Base-by-base conservation (phyloP, 768 basidiomycete genomes). In the Mycena capillaripes region DNA sequence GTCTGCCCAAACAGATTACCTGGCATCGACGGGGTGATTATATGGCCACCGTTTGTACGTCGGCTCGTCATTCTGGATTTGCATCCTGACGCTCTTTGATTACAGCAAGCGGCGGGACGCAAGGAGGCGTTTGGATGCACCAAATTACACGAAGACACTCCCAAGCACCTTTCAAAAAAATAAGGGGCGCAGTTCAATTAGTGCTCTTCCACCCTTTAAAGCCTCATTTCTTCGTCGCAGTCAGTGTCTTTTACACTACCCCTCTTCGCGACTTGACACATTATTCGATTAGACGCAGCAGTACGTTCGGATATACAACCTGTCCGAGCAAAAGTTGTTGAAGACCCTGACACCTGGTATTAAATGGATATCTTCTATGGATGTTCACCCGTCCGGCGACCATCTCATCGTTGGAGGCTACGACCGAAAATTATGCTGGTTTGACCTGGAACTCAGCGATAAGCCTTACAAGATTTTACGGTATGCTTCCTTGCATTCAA, bases 21-120 rank as follows among this genome's bases (percentile, higher is more conserved):
- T 99, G 97, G 96, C 98, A 99, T 81, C 88, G 94, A 62, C 91
- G 92, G 78, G 98, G 98, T 58, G 98, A 99, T 81, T 99, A 99
- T 79, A 86, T 99, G 75, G 93, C 97, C 55, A 95, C 95, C 58
- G 96, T 99, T 70, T 94, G 97, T 98, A 80, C 82, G 96, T 92
- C 27, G 32, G 38, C 60, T 72, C 27, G 5, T 65, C 38, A 9
- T 53, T 32, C 14, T 55, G 3, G 32, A 57, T 42, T 76, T 64
- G 32, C 67, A 34, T 73, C 69, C 19, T 72, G 36, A 70, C 60
- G 27, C 50, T n/a, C 12, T 63, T 34, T 69, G 48, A 70, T 70
- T 58, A 67, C 50, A 93, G 92, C 92, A 19, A 89, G 84, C 75
- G 87, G 86, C 74, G 94, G 92, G 59, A 88, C 87, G 38, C 94